Percentiles rank a stretch among this genome's conserved stretches.
phyloP scores from a whole-genome alignment of 495 filamentous ascomycete species.

The Penicillium subrubescens region DNA sequence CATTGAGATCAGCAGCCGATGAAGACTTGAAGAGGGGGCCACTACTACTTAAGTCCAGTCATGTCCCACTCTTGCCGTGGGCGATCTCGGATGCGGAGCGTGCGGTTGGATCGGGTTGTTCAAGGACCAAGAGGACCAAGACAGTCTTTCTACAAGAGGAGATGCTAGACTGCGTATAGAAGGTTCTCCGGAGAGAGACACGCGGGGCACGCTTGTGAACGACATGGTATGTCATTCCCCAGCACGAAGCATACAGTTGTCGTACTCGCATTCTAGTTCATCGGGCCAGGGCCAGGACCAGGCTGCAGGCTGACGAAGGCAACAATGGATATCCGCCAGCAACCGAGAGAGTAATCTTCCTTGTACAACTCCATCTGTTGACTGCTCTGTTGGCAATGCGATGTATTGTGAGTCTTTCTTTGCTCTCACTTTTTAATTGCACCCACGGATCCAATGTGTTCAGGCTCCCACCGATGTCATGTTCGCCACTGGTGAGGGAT shows the following conservation, averaged over 20 bases:
- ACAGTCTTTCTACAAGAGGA: background rate
- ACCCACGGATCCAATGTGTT: background rate
- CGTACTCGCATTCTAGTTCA: background rate
- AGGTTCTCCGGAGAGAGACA: slow-evolving; percentile 1
- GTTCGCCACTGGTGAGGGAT: background rate
- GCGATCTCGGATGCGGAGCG: slow-evolving; percentile 15
- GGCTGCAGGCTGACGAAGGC: background rate
- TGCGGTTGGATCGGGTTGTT: background rate
- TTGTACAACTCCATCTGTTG: background rate
- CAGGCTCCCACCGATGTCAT: background rate
- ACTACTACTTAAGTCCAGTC: background rate
- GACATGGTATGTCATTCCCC: background rate
- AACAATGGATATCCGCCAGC: background rate
- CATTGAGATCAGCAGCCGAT: slow-evolving; percentile 17
- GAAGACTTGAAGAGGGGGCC: background rate
- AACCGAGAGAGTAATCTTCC: background rate
- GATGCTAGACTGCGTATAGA: slow-evolving; percentile 6
- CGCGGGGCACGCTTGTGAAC: background rate
- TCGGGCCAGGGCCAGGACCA: background rate
- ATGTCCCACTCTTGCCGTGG: slow-evolving; percentile 4
- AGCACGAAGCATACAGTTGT: no score
- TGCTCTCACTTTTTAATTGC: slow-evolving; percentile 2
- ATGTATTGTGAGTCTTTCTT: background rate
- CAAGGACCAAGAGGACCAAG: background rate
- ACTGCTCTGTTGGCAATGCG: background rate